Base-by-base conservation (phyloP, 2,329 filamentous ascomycete genomes). In the Fusarium sp. region DNA sequence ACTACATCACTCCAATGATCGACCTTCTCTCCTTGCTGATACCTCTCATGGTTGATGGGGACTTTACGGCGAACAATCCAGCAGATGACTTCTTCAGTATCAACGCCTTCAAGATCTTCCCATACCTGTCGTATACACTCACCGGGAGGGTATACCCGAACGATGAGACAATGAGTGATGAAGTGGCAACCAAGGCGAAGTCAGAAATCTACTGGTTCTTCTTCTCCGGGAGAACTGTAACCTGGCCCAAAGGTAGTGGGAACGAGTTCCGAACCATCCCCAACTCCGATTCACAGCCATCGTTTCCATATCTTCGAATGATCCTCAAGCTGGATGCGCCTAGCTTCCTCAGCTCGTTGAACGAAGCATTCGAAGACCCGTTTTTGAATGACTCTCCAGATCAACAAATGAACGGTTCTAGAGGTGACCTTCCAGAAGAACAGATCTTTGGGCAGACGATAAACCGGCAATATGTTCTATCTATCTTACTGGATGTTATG, bases 291-390 rank as follows among this genome's bases (percentile, higher is more conserved):
- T 79, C 86, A 6, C 90, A 95, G 71, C 91, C 91, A 1, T 89
- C 92, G 0, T 98, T 97, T 75, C 92, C 93, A 1, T 95, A 96
- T 74, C 84, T 99, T 17, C 88, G 91, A 41, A 86, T 93, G 71
- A 89, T 99, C 47, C 85, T 99, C 45, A 90, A 92, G 65, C 97
- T 96, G 70, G 94, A 98, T 77, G 90, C 94, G 0, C 88, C 94
- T 2, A 97, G 93, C 77, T 97, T 98, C 71, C 86, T 99, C 81
- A 98, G 94, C 77, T 93, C 95, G 72, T 82, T 99, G 40, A 99
- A 99, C 71, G 96, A 99, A 78, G 96, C 95, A 2, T 99, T 99
- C 72, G 96, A 99, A 77, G 95, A 99, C 74, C 85, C 90, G 0
- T 99, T 97, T 72, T 82, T 99, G 56, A 99, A 99, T 72, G 92